A percentile compares a stretch with the other conserved stretches of the same genome.
These are phyloP conservation scores for Globisporangium canariense DNA, from an alignment of 352 stramenopile genomes.

Conservation along the genomic window DNA sequence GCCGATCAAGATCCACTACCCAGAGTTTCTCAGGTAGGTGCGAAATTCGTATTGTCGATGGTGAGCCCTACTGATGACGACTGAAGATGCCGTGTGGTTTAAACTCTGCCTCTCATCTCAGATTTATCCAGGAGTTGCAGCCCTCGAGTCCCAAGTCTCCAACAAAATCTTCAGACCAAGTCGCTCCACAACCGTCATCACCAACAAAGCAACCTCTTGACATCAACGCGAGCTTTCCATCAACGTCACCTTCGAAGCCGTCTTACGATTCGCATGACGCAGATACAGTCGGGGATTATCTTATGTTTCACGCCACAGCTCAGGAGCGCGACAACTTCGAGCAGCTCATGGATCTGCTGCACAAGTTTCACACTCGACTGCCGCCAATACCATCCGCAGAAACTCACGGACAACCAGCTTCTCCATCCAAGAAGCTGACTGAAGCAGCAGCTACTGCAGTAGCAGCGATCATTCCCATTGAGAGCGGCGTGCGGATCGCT, in stretches of 20 bases:
- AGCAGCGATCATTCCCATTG: conserved; percentile 20
- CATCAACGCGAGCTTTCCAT: neutral
- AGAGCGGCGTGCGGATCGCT: conserved; percentile 33
- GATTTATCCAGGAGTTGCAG: conserved; percentile 1
- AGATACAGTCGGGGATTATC: conserved; percentile 41
- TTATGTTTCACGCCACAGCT: conserved; percentile 39
- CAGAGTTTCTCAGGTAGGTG: conserved; percentile 27
- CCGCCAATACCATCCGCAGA: neutral
- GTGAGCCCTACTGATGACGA: too few relatives aligned
- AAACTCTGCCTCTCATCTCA: neutral
- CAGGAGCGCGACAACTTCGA: conserved; percentile 55
- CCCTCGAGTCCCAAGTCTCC: neutral
- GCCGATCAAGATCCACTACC: conserved; percentile 25
- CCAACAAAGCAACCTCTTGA: neutral
- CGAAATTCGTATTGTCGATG: too few relatives aligned
- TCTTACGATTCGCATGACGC: neutral
- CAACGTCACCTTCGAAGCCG: neutral
- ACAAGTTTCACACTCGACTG: conserved; percentile 34
- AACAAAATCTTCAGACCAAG: neutral
- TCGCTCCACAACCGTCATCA: neutral
- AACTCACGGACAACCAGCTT: neutral
- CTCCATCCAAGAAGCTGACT: too few relatives aligned
- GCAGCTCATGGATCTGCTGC: conserved; percentile 47
- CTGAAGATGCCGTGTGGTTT: neutral
- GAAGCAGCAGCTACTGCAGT: neutral